Conservation (phyloP, 2,329 filamentous ascomycete species). For the Monosporascus ibericus region DNA sequence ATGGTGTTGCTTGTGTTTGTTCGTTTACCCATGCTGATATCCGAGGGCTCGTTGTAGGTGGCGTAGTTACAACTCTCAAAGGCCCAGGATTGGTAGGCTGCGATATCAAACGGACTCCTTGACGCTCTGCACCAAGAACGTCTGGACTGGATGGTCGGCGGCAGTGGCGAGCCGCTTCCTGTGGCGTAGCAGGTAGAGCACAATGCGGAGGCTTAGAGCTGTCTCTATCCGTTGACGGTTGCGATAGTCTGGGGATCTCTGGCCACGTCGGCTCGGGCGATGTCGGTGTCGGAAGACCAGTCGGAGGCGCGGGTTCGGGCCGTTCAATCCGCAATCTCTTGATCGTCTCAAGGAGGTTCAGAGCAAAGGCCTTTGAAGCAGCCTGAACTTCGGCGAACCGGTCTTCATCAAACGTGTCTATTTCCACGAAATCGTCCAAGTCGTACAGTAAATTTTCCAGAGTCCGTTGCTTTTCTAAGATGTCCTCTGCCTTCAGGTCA, state of each 20-base stretch:
- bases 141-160: constrained; percentile 16
- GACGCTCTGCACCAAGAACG: constrained; percentile 16
- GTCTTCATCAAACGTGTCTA: constrained; percentile 29
- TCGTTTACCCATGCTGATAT: constrained; percentile 18
- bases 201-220: constrained; percentile 5
- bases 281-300: constrained; percentile 4
- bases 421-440: constrained; percentile 36
- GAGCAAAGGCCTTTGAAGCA: constrained; percentile 33
- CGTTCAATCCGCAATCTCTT: constrained; percentile 26
- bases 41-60: constrained; percentile 7
- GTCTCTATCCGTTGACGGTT: constrained; percentile 3
- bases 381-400: constrained; percentile 32
- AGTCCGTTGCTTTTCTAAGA: constrained; percentile 18
- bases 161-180: background rate
- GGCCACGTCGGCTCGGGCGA: constrained; percentile 24
- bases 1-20: constrained; percentile 11
- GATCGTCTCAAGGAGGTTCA: constrained; percentile 32
- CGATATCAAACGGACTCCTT: constrained; percentile 14
- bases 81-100: background rate
- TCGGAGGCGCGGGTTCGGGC: background rate
- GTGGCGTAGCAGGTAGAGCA: constrained; percentile 4
- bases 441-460: constrained; percentile 38
- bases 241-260: constrained; percentile 7
- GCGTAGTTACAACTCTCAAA: background rate
- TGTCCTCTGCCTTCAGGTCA: constrained; percentile 12